Evolutionary conservation across 2,329 filamentous ascomycete genomes (phyloP), one percentile per base, ranked within the genome.

Genomic region (Lasiodiplodia citricola): DNA sequence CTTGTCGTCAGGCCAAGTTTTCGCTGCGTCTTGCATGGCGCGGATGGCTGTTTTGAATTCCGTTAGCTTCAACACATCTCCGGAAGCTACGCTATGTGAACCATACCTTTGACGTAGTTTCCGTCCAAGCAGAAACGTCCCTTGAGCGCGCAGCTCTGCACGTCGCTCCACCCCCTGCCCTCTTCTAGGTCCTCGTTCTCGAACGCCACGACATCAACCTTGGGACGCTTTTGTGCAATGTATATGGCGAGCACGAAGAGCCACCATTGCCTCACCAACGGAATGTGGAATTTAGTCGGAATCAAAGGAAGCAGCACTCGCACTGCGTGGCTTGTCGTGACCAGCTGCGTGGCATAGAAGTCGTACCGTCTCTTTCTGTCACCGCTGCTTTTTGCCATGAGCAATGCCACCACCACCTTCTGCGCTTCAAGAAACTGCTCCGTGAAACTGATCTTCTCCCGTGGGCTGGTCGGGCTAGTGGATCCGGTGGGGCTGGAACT

Each of bases 211-310:
- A 87, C 82, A 67, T 91, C 86, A 68, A 97, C 88, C 69, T 85
- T 82, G 0, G 94, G 96, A 23, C 95, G 86, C 31, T 91, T 82
- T 75, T 92, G 90, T 2, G 89, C 82, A 66, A 97, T 88, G 76
- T 96, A 98, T 13, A 94, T 87, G 0, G 89, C 87, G 52, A 97
- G 79, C 0, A 91, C 88, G 52, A 97, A 87, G 5, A 99, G 82
- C 92, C 93, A 97, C 94, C 96, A 98, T 78, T 97, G 90, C 50
- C 92, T 86, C 10, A 98, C 85, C 4, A 99, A 82, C 25, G 83
- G 83, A 56, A 93, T 78, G 73, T 97, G 95, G 74, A 90, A 91
- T 74, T 88, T 87, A 16, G 85, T 80, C 0, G 94, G 93, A 13
- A 97, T 82, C 44, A 93, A 80, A 0, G 96, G 93, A 2, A 99